These are phyloP conservation scores for Macadamia integrifolia DNA, from an alignment of 164 flowering plant species.

Conservation along the genomic window DNA sequence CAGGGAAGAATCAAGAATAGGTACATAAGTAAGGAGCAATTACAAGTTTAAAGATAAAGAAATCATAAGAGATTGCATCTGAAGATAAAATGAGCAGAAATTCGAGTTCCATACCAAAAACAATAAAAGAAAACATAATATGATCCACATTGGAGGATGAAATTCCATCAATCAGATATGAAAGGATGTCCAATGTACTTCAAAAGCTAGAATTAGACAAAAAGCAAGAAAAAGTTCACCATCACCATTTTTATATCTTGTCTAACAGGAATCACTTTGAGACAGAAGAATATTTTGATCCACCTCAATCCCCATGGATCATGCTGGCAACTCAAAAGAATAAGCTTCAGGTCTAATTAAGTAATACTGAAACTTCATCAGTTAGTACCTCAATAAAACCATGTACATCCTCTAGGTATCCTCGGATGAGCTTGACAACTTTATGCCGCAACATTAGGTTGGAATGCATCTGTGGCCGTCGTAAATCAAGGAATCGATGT, in stretches of 20 bases:
- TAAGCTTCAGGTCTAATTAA: neutral
- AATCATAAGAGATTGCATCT: neutral
- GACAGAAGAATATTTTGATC: no score
- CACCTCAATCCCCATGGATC: no score
- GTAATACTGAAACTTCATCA: neutral
- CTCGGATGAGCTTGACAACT: slow-evolving; percentile 76
- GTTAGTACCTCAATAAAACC: slow-evolving; percentile 82
- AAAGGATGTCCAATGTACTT: no score
- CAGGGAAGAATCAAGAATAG: slow-evolving; percentile 29
- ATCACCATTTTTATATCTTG: no score
- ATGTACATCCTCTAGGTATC: slow-evolving; percentile 74
- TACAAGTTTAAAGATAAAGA: neutral
- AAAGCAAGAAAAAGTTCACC: neutral
- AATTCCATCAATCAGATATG: no score
- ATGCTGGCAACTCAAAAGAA: no score
- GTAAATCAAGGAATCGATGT: slow-evolving; percentile 82
- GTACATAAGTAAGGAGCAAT: slow-evolving; percentile 1
- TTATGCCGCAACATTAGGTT: slow-evolving; percentile 71
- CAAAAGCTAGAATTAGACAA: neutral
- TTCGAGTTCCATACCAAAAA: neutral
- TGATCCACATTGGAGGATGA: no score
- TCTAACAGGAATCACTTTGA: no score
- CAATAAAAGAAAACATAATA: neutral
- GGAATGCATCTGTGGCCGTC: slow-evolving; percentile 67
- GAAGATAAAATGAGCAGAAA: neutral